A percentile compares a stretch with the other conserved stretches of the same genome.
phyloP scores from a whole-genome alignment of 129 eudicot species.

The Mikania micrantha region DNA sequence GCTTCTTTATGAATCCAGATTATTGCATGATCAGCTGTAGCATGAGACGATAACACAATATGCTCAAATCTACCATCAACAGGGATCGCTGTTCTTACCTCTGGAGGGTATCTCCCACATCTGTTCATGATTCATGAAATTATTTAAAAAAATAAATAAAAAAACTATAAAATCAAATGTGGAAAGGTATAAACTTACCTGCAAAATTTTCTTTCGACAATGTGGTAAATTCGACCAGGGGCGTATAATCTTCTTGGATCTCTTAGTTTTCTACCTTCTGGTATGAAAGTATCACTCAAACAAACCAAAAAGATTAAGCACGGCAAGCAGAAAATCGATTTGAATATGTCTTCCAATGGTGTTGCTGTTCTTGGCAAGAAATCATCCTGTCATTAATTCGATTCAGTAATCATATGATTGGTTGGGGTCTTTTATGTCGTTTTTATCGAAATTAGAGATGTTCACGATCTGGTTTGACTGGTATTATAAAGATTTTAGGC shows the following conservation, averaged over 20 bases:
- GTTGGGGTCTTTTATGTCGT: too few species aligned
- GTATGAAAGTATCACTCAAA: conserved; percentile 84
- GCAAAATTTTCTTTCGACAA: conserved; percentile 83
- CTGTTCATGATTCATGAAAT: conserved; percentile 22
- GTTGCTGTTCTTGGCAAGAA: conserved; percentile 93
- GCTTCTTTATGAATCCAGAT: conserved; percentile 78
- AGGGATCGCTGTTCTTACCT: conserved; percentile 87
- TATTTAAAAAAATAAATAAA: background rate
- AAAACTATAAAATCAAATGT: background rate
- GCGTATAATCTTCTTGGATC: conserved; percentile 91
- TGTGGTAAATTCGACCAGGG: conserved; percentile 88
- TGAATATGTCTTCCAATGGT: conserved; percentile 85
- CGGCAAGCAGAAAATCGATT: conserved; percentile 84
- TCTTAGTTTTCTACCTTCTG: conserved; percentile 66
- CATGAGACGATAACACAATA: conserved; percentile 73
- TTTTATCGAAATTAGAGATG: too few species aligned
- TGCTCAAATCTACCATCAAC: conserved; percentile 98
- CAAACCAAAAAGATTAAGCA: conserved; percentile 69
- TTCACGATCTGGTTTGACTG: too few species aligned
- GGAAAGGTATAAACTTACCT: conserved; percentile 31
- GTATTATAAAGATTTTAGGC: too few species aligned
- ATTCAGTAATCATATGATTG: background rate
- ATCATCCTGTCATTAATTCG: conserved; percentile 55
- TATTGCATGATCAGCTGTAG: conserved; percentile 81
- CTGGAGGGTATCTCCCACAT: conserved; percentile 93